Base-by-base conservation (phyloP, 768 basidiomycete genomes). In the Dictyophora rubrovolvata region DNA sequence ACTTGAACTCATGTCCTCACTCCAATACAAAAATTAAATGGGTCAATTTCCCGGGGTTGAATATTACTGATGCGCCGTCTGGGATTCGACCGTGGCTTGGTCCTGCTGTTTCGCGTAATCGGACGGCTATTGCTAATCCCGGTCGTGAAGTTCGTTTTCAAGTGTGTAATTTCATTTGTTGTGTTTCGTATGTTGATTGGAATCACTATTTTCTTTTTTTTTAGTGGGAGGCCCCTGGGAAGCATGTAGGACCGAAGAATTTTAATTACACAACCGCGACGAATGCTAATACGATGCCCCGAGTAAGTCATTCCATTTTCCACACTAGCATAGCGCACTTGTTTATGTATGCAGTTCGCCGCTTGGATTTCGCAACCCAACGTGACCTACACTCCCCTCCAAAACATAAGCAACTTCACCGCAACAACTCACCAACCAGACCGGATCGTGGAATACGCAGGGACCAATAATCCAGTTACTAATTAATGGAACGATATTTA, bases 321-420 rank as follows among this genome's bases (percentile, higher is more conserved):
- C 28, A 7, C 28, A 7, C 28, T 28, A 7, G 28, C 2, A 28
- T 28, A 28, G 2, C 28, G 7, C 28, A 28, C 7, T 3, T 28
- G 7, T 28, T 28, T 48, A 50, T n/a, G n/a, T 2, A 23, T 63
- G n/a, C 61, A 78, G 75, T 83, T 71, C 60, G 78, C 75, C 7
- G 79, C 79, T 2, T 85, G 82, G 78, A 77, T 84, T 56, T 77
- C 74, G 20, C 82, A 85, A 67, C 69, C 84, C 55, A 85, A 84
- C 72, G 75, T 74, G 11, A 84, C 83, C 5, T 84, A 77, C 71
- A 78, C 79, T 5, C 74, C 77, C 0, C 70, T 85, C 34, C 63
- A 66, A 34, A 71, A 77, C 55, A 63, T 75, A 56, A 70, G 71
- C 57, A 73, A 73, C 18, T 73, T 72, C 8, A 63, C 72, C 42